phyloP scores from a whole-genome alignment of 495 filamentous ascomycete species.

The Mytilinidion resinicola region DNA sequence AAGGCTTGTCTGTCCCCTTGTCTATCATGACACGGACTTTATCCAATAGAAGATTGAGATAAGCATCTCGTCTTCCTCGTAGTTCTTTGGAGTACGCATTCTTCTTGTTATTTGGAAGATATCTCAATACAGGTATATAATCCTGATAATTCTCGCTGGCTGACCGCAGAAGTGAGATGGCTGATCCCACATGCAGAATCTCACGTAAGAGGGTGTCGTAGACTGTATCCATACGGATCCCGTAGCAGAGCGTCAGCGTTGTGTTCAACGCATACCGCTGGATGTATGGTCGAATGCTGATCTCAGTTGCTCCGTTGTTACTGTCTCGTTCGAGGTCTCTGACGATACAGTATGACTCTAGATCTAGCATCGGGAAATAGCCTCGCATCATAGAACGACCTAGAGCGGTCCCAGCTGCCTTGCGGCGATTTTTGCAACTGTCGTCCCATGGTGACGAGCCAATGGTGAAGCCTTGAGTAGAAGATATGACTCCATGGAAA shows the following conservation, averaged over 20 bases:
- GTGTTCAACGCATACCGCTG: constrained; percentile 49
- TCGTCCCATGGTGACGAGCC: constrained; percentile 62
- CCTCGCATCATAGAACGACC: constrained; percentile 42
- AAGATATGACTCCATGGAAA: constrained; percentile 64
- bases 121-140: constrained; percentile 45
- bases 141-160: constrained; percentile 49
- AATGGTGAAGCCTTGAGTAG: constrained; percentile 65
- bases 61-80: constrained; percentile 42
- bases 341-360: constrained; percentile 46
- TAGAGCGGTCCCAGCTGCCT: constrained; percentile 45
- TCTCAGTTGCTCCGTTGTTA: constrained; percentile 34
- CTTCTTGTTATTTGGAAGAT: constrained; percentile 46
- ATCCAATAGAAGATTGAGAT: constrained; percentile 43
- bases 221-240: constrained; percentile 49
- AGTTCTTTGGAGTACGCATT: constrained; percentile 42
- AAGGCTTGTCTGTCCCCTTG: constrained; percentile 48
- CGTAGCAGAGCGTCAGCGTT: constrained; percentile 48
- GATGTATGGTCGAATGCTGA: constrained; percentile 42
- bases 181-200: constrained; percentile 46
- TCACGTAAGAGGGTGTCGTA: constrained; percentile 46
- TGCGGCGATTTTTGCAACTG: constrained; percentile 47
- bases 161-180: constrained; percentile 44
- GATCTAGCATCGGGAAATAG: constrained; percentile 48
- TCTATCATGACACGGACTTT: constrained; percentile 46
- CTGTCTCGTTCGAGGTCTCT: constrained; percentile 43